Evolutionary conservation across 2,329 filamentous ascomycete species (phyloP).

Genomic region (Acephala macrosclerotiorum): DNA sequence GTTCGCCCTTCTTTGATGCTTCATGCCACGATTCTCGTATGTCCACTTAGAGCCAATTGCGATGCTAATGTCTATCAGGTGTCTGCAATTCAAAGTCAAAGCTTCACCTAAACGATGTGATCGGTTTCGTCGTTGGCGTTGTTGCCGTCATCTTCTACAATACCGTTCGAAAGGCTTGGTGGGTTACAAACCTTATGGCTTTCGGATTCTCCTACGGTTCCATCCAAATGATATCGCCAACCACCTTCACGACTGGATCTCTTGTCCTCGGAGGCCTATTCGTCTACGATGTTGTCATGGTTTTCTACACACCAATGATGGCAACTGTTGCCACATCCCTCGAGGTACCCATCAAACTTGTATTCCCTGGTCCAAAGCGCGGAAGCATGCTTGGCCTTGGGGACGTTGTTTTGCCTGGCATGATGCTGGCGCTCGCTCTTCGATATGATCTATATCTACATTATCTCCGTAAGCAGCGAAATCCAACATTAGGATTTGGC

Average conservation of each 20-base stretch:
- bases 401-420: slow-evolving; percentile 92
- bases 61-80: slow-evolving; percentile 4
- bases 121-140: slow-evolving; percentile 40
- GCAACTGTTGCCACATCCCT: slow-evolving; percentile 86
- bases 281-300: slow-evolving; percentile 94
- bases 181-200: slow-evolving; percentile 83
- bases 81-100: slow-evolving; percentile 28
- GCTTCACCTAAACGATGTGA: slow-evolving; percentile 37
- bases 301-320: slow-evolving; percentile 89
- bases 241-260: slow-evolving; percentile 83
- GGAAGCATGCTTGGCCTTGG: slow-evolving; percentile 87
- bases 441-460: slow-evolving; percentile 90
- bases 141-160: slow-evolving; percentile 41
- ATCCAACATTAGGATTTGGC: slow-evolving; percentile 40
- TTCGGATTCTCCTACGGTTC: slow-evolving; percentile 87
- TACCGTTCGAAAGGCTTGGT: slow-evolving; percentile 40
- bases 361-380: slow-evolving; percentile 74
- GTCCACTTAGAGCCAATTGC: no score
- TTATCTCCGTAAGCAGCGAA: slow-evolving; percentile 72
- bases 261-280: slow-evolving; percentile 82
- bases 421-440: slow-evolving; percentile 86
- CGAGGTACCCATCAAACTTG: slow-evolving; percentile 91
- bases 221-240: slow-evolving; percentile 85
- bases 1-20: background rate
- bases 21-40: no score